A percentile compares a stretch with the other conserved stretches of the same genome.
Conservation (phyloP, 768 basidiomycete genomes). For the Lentinus brumalis region DNA sequence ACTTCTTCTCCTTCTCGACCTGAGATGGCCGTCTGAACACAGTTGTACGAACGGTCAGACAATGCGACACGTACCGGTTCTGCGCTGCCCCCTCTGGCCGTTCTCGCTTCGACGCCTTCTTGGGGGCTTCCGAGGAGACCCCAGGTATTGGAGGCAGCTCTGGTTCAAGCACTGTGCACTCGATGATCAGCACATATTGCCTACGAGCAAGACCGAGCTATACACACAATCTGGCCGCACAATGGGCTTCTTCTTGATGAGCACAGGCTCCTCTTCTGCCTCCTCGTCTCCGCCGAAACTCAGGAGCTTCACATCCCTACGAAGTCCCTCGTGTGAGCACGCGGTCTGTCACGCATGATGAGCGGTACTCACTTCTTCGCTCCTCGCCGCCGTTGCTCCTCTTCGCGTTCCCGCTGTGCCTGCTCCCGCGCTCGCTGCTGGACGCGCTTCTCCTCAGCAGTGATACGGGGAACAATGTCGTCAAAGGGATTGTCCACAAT, state of each 20-base stretch:
- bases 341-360: neutral
- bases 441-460: slow-evolving; percentile 84
- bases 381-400: slow-evolving; percentile 66
- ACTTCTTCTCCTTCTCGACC: slow-evolving; percentile 37
- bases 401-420: slow-evolving; percentile 77
- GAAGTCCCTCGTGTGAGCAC: neutral
- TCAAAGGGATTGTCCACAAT: slow-evolving; percentile 94
- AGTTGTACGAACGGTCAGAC: neutral
- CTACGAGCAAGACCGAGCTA: neutral
- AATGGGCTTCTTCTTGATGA: slow-evolving; percentile 79
- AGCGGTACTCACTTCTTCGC: slow-evolving; percentile 77
- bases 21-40: neutral
- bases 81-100: slow-evolving; percentile 7
- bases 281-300: slow-evolving; percentile 81
- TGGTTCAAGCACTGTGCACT: slow-evolving; percentile 36
- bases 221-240: slow-evolving; percentile 79
- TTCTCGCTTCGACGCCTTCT: slow-evolving; percentile 21
- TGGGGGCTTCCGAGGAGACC: slow-evolving; percentile 2
- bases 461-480: slow-evolving; percentile 95
- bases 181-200: neutral
- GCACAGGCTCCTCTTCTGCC: slow-evolving; percentile 56
- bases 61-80: neutral
- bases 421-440: slow-evolving; percentile 83
- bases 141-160: slow-evolving; percentile 26
- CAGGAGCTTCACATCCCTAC: slow-evolving; percentile 84